Evolutionary conservation across 345 rosid genomes (phyloP).

Genomic region (Eucalyptus erythrocorys): DNA sequence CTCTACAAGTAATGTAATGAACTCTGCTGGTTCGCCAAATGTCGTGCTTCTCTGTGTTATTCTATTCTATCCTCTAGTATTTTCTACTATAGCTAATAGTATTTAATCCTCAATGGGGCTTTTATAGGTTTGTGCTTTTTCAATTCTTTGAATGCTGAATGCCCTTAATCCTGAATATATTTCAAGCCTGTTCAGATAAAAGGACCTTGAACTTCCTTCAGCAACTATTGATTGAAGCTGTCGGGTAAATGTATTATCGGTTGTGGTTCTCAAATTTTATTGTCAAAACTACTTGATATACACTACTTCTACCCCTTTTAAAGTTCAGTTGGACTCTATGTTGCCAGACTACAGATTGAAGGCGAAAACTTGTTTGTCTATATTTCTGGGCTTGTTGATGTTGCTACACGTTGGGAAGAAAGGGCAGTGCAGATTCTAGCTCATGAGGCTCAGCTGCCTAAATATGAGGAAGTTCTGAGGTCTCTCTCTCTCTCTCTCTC

Average conservation of each 20-base stretch:
- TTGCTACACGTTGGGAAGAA: slow-evolving; percentile 66
- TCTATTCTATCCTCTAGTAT: not conserved
- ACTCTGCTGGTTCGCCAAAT: not conserved
- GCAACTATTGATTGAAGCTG: slow-evolving; percentile 48
- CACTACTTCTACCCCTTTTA: not conserved
- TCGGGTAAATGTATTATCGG: slow-evolving; percentile 20
- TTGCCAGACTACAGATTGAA: slow-evolving; percentile 55
- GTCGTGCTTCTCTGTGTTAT: not conserved
- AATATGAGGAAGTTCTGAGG: slow-evolving; percentile 70
- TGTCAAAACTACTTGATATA: not conserved
- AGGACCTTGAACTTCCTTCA: slow-evolving; percentile 42
- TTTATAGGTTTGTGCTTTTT: not conserved
- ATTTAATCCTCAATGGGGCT: not conserved
- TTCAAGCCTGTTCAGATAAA: slow-evolving; percentile 49
- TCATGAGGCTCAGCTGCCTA: slow-evolving; percentile 41
- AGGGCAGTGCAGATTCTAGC: slow-evolving; percentile 44
- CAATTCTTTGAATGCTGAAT: not conserved
- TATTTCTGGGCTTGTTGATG: slow-evolving; percentile 34
- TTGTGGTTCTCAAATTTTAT: not conserved
- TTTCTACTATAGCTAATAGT: not conserved
- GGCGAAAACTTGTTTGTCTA: slow-evolving; percentile 42
- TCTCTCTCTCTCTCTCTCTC: not conserved
- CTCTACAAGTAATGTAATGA: slow-evolving; percentile 33
- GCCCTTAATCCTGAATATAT: not conserved
- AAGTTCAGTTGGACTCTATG: not conserved